phyloP scores from a whole-genome alignment of 129 eudicot genomes.

The Erigeron canadensis region DNA sequence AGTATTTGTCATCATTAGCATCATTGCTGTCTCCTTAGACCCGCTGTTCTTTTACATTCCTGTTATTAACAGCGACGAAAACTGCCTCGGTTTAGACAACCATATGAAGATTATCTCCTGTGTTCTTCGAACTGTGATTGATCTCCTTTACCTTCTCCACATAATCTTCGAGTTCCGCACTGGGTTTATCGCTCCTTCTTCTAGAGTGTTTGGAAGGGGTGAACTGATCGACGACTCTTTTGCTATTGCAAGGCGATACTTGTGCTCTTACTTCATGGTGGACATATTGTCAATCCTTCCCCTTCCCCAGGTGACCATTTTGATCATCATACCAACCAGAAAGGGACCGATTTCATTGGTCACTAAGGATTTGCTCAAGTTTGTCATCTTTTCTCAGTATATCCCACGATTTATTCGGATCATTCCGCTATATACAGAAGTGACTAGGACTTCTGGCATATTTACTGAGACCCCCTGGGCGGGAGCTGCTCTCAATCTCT shows the following conservation, averaged over 20 bases:
- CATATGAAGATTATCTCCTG: constrained; percentile 56
- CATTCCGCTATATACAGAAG: constrained; percentile 60
- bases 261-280: constrained; percentile 57
- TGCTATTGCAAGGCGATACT: constrained; percentile 66
- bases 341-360: constrained; percentile 45
- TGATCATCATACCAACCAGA: constrained; percentile 33
- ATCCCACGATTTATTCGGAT: constrained; percentile 66
- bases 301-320: constrained; percentile 65
- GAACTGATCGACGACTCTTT: constrained; percentile 55
- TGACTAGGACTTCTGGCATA: constrained; percentile 69
- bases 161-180: constrained; percentile 72
- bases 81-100: constrained; percentile 55
- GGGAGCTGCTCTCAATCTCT: constrained; percentile 85
- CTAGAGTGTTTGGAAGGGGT: constrained; percentile 82
- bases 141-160: constrained; percentile 66
- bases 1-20: constrained; percentile 55
- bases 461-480: constrained; percentile 87
- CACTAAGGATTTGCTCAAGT: constrained; percentile 63
- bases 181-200: constrained; percentile 70
- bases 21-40: constrained; percentile 68
- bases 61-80: constrained; percentile 39
- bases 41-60: constrained; percentile 87
- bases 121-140: constrained; percentile 65
- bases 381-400: constrained; percentile 56
- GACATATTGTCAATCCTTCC: constrained; percentile 79